phyloP scores from a whole-genome alignment of 768 basidiomycete species.

The Atractiella rhizophila region DNA sequence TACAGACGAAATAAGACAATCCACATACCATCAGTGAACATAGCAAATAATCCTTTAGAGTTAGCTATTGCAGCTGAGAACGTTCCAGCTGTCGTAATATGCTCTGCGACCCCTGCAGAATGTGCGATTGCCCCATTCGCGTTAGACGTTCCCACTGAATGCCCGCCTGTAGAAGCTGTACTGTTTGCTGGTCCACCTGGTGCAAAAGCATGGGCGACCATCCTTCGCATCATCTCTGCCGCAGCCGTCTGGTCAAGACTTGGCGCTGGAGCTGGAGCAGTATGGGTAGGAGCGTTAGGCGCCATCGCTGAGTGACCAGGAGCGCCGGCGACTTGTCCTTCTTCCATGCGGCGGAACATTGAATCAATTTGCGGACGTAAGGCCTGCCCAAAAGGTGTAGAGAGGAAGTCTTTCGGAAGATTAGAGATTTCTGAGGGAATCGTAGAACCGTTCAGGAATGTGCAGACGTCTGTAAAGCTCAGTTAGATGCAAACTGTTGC shows the following conservation, averaged over 20 bases:
- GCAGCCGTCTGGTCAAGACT: not conserved
- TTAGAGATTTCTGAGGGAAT: conserved; percentile 13
- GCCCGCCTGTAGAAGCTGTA: not conserved
- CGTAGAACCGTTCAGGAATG: conserved; percentile 10
- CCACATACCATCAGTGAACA: conserved; percentile 33
- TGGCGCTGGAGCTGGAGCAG: conserved; percentile 4
- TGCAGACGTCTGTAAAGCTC: conserved; percentile 11
- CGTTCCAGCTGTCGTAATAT: not conserved
- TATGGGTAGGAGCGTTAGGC: conserved; percentile 17
- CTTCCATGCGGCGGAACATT: conserved; percentile 1
- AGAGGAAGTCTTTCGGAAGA: conserved; percentile 9
- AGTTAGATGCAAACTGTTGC: not conserved
- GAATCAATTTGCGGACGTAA: conserved; percentile 3
- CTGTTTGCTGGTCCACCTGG: not conserved
- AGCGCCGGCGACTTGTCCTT: too few relatives aligned
- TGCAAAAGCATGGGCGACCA: not conserved
- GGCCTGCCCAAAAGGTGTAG: conserved; percentile 1
- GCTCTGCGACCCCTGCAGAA: not conserved
- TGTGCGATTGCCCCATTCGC: too few relatives aligned
- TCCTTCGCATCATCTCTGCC: not conserved
- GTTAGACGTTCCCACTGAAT: not conserved
- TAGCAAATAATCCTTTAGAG: conserved; percentile 9
- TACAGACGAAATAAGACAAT: conserved; percentile 42
- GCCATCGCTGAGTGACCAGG: not conserved
- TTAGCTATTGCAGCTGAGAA: conserved; percentile 50